These are phyloP conservation scores for Cordia subcordata DNA, from an alignment of 257 asterid species.

Conservation along the genomic window DNA sequence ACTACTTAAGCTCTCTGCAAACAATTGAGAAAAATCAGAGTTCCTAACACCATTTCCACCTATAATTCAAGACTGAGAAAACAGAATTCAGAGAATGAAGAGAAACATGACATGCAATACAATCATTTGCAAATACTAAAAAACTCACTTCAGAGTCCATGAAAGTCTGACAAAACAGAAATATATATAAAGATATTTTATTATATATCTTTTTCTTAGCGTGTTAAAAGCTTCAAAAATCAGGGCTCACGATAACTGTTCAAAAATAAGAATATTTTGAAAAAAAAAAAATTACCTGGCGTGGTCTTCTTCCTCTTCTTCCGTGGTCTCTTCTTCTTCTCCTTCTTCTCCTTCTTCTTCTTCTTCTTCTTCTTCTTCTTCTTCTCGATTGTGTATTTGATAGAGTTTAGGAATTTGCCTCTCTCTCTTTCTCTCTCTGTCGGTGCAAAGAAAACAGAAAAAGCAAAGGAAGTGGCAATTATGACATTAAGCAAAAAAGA, in stretches of 20 bases:
- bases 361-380: conserved; percentile 9
- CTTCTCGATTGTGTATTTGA: not conserved
- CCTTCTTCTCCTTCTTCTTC: not conserved
- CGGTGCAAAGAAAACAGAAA: too few species aligned
- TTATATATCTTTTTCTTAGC: not conserved
- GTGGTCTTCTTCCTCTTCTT: too few species aligned
- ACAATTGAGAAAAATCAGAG: conserved; percentile 8
- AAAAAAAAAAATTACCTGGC: too few species aligned
- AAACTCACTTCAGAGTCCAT: not conserved
- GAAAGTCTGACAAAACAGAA: not conserved
- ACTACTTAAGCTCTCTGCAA: conserved; percentile 33
- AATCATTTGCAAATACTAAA: not conserved
- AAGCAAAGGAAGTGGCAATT: not conserved
- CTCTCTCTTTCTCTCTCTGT: not conserved
- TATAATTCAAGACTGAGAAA: conserved; percentile 2
- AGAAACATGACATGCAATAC: not conserved
- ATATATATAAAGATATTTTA: too few species aligned
- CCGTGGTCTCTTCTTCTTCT: too few species aligned
- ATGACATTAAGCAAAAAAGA: too few species aligned
- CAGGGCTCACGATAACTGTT: too few species aligned
- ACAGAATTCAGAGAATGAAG: conserved; percentile 2
- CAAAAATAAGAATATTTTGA: too few species aligned
- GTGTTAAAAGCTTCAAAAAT: too few species aligned
- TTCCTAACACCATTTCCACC: conserved; percentile 47
- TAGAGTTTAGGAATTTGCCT: too few species aligned